Evolutionary conservation across 306 rosid species (phyloP).

Genomic region (Prunus mume): DNA sequence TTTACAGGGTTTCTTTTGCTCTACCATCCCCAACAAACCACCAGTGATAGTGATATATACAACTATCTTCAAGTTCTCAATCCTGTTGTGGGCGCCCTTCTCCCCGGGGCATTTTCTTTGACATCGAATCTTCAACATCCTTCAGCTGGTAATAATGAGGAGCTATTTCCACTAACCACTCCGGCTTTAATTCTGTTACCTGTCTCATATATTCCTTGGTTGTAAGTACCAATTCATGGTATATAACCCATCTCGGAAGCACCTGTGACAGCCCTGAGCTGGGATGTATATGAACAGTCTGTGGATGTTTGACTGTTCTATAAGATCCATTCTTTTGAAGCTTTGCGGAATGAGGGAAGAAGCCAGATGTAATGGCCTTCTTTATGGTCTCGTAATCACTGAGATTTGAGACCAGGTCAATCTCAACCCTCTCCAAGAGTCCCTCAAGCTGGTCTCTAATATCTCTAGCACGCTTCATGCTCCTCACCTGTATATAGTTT

Average conservation of each 20-base stretch:
- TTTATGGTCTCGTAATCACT: constrained; percentile 70
- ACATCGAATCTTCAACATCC: constrained; percentile 71
- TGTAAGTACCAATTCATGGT: constrained; percentile 91
- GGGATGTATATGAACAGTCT: constrained; percentile 93
- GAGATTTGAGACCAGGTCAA: constrained; percentile 59
- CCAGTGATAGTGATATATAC: constrained; percentile 1
- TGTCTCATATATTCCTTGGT: constrained; percentile 96
- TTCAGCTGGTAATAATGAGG: constrained; percentile 94
- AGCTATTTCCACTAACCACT: constrained; percentile 94
- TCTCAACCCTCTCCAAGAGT: constrained; percentile 89
- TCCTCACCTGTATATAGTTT: constrained; percentile 93
- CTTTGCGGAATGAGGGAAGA: constrained; percentile 78
- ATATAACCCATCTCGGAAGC: constrained; percentile 91
- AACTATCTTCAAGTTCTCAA: background rate
- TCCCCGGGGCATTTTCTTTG: constrained; percentile 74
- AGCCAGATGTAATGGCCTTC: constrained; percentile 90
- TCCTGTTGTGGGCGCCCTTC: constrained; percentile 44
- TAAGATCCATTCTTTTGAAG: constrained; percentile 87
- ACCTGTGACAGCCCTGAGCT: constrained; percentile 88
- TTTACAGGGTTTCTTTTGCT: constrained; percentile 18
- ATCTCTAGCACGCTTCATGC: constrained; percentile 98
- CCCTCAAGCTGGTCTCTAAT: constrained; percentile 94
- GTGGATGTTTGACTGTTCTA: constrained; percentile 71
- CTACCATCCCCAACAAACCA: background rate
- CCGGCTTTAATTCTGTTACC: constrained; percentile 83